phyloP scores from a whole-genome alignment of 1,139 yeast genomes.

The Dujonia santamariae region DNA sequence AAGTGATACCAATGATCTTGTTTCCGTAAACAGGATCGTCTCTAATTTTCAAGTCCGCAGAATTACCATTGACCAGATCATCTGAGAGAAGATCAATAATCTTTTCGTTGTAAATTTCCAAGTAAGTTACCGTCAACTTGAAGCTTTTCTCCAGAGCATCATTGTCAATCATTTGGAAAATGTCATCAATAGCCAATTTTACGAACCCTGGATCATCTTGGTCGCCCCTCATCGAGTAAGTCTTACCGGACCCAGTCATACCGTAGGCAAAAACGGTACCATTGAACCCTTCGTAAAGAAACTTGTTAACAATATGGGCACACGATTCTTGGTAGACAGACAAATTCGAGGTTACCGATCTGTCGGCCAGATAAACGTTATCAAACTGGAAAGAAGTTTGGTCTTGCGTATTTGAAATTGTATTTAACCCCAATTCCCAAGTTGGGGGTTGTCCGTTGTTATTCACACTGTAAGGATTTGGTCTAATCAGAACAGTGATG shows the following conservation, averaged over 20 bases:
- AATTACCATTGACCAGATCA: constrained; percentile 11
- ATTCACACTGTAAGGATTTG: constrained; percentile 41
- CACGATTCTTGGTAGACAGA: constrained; percentile 65
- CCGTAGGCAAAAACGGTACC: constrained; percentile 93
- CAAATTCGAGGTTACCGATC: constrained; percentile 43
- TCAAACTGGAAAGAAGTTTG: constrained; percentile 66
- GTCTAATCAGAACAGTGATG: constrained; percentile 52
- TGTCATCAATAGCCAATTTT: constrained; percentile 65
- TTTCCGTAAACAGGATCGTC: constrained; percentile 77
- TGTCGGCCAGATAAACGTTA: constrained; percentile 58
- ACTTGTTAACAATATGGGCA: constrained; percentile 57
- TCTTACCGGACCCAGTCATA: constrained; percentile 95
- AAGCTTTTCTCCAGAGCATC: constrained; percentile 26
- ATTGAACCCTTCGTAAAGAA: constrained; percentile 71
- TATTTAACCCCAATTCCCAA: constrained; percentile 45
- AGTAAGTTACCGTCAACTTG: constrained; percentile 61
- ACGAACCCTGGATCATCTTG: constrained; percentile 72
- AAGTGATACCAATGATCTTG: constrained; percentile 70
- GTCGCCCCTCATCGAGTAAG: constrained; percentile 85
- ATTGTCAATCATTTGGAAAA: constrained; percentile 50
- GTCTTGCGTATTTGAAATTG: constrained; percentile 49
- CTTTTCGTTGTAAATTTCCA: constrained; percentile 90
- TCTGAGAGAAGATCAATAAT: constrained; percentile 64
- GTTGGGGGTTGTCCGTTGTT: constrained; percentile 21
- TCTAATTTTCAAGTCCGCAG: constrained; percentile 61